Evolutionary conservation across 1,139 yeast species (phyloP).

Genomic region (Geotrichum restrictum): DNA sequence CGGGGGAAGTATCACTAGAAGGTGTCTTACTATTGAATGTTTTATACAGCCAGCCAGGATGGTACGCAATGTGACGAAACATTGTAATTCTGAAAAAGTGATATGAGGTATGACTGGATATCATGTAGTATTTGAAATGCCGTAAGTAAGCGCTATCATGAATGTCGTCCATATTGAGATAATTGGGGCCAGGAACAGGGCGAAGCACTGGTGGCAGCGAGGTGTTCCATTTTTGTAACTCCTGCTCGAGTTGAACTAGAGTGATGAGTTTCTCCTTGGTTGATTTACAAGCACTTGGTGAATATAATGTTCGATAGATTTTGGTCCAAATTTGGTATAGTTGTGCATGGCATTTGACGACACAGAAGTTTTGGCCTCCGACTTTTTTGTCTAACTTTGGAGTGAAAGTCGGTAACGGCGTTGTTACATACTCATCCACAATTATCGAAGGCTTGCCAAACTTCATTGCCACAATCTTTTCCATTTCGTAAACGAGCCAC

Average conservation of each 20-base stretch:
- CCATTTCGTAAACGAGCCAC: conserved; percentile 55
- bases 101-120: conserved; percentile 25
- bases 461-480: conserved; percentile 53
- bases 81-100: conserved; percentile 30
- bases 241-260: conserved; percentile 34
- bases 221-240: conserved; percentile 34
- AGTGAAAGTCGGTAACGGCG: conserved; percentile 20
- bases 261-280: conserved; percentile 31
- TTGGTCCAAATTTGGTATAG: conserved; percentile 29
- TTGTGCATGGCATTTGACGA: conserved; percentile 19
- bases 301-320: conserved; percentile 34
- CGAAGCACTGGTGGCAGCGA: conserved; percentile 30
- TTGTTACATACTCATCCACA: conserved; percentile 44
- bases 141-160: neutral
- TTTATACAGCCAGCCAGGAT: conserved; percentile 33
- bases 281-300: conserved; percentile 32
- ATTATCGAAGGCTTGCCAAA: conserved; percentile 60
- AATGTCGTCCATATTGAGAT: neutral
- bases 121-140: conserved; percentile 3
- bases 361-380: conserved; percentile 11
- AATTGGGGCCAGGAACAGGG: neutral
- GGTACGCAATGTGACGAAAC: conserved; percentile 35
- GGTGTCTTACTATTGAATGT: neutral
- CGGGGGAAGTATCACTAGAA: no score
- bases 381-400: conserved; percentile 22